phyloP scores from a whole-genome alignment of 108 stramenopile genomes.

The Pseudonitzschia multistriata region DNA sequence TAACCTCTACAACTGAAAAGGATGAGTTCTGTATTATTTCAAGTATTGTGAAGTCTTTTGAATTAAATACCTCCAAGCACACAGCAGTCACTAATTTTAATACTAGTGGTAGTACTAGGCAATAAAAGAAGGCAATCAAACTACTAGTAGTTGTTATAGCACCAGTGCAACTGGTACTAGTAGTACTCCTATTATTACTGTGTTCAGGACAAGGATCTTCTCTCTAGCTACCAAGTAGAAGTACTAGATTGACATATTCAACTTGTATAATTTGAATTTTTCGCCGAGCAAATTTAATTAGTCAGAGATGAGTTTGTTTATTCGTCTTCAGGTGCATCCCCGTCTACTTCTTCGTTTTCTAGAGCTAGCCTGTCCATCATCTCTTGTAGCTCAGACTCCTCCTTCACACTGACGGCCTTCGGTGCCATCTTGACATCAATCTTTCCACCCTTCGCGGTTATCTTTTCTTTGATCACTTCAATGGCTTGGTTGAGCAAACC shows the following conservation, averaged over 20 bases:
- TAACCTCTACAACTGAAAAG: no score
- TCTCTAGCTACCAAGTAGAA: neutral
- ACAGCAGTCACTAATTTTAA: no score
- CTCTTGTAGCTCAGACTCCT: constrained; percentile 95
- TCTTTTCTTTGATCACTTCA: constrained; percentile 82
- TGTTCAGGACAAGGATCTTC: no score
- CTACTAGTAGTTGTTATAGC: no score
- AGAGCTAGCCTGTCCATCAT: constrained; percentile 96
- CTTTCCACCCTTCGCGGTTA: constrained; percentile 90
- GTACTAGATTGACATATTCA: neutral
- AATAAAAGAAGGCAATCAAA: no score
- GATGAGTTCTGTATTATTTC: no score
- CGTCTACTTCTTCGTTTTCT: constrained; percentile 97
- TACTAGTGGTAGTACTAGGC: no score
- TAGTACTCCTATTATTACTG: no score
- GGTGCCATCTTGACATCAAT: constrained; percentile 98
- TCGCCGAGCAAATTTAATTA: neutral
- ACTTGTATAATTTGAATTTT: neutral
- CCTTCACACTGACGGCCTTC: constrained; percentile 96
- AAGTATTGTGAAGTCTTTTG: no score
- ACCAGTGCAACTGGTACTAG: no score
- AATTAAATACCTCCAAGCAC: no score
- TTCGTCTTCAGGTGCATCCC: constrained; percentile 94
- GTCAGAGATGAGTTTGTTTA: neutral
- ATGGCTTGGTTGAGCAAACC: constrained; percentile 88